Conservation (phyloP, 306 rosid genomes). For the Urtica urens region DNA sequence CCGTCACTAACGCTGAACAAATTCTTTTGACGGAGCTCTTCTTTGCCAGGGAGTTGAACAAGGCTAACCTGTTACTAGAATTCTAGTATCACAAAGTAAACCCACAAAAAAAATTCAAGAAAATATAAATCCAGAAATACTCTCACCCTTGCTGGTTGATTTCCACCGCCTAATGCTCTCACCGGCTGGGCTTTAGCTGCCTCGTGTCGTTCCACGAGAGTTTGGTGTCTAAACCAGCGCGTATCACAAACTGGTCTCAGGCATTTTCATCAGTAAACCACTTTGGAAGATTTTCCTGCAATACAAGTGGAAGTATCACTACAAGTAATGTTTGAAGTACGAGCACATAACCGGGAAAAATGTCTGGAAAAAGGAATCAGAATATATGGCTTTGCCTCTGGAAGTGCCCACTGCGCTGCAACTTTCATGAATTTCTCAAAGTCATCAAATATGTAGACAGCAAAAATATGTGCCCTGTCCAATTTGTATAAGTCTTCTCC, state of each 20-base stretch:
- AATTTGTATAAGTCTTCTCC: constrained; percentile 81
- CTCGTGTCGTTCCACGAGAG: constrained; percentile 88
- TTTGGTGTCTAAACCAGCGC: constrained; percentile 78
- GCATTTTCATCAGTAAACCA: constrained; percentile 94
- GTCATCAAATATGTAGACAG: constrained; percentile 73
- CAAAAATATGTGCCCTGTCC: constrained; percentile 67
- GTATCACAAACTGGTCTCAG: constrained; percentile 82
- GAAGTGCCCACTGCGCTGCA: constrained; percentile 83
- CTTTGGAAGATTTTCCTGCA: constrained; percentile 79
- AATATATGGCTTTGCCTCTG: constrained; percentile 47
- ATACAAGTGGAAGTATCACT: neutral
- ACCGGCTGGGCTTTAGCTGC: constrained; percentile 69
- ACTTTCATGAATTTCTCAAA: constrained; percentile 68
- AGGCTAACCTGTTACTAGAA: too few species aligned
- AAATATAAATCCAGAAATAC: too few species aligned
- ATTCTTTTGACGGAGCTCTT: constrained; percentile 70
- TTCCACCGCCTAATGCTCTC: constrained; percentile 72
- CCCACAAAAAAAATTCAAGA: too few species aligned
- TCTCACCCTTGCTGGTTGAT: constrained; percentile 89
- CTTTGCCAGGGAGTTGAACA: constrained; percentile 72
- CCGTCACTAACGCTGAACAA: constrained; percentile 73
- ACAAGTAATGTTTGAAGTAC: neutral
- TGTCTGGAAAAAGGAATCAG: neutral
- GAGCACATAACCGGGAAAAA: too few species aligned
- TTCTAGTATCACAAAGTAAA: too few species aligned